A percentile compares a stretch with the other conserved stretches of the same genome.
These are phyloP conservation scores for Dactylellina haptotyla DNA, from an alignment of 2,329 filamentous ascomycete species.

Conservation along the genomic window DNA sequence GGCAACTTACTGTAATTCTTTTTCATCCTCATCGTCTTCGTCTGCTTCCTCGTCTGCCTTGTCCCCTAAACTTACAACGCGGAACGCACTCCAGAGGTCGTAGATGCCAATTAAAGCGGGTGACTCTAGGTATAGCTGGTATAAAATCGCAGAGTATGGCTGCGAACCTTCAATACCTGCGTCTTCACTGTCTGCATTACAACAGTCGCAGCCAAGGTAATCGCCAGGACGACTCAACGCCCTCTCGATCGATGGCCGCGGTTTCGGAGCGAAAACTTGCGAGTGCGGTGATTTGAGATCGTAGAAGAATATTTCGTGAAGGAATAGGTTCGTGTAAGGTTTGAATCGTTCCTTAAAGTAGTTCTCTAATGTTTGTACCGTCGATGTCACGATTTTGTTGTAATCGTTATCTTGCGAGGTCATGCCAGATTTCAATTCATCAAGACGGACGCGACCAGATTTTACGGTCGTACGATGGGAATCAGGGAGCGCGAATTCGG, in stretches of 20 bases:
- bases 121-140: conserved; percentile 81
- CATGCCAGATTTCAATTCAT: conserved; percentile 76
- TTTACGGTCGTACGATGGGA: conserved; percentile 80
- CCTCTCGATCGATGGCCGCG: conserved; percentile 75
- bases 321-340: conserved; percentile 65
- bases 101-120: conserved; percentile 76
- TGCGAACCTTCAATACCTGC: conserved; percentile 61
- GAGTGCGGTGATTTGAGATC: conserved; percentile 75
- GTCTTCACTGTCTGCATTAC: conserved; percentile 63
- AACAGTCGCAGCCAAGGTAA: conserved; percentile 79
- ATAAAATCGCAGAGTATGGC: conserved; percentile 77
- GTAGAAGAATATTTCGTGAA: conserved; percentile 80
- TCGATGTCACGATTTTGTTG: conserved; percentile 71
- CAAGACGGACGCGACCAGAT: conserved; percentile 82
- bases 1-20: conserved; percentile 58
- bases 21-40: conserved; percentile 63
- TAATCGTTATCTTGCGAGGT: conserved; percentile 77
- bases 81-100: conserved; percentile 82
- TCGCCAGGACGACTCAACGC: conserved; percentile 78
- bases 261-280: conserved; percentile 75
- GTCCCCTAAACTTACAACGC: conserved; percentile 68
- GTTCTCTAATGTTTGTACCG: conserved; percentile 66
- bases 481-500: conserved; percentile 66
- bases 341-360: conserved; percentile 64
- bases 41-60: conserved; percentile 64